Base-by-base conservation (phyloP, 2,329 filamentous ascomycete genomes). In the Calonectria hongkongensis region DNA sequence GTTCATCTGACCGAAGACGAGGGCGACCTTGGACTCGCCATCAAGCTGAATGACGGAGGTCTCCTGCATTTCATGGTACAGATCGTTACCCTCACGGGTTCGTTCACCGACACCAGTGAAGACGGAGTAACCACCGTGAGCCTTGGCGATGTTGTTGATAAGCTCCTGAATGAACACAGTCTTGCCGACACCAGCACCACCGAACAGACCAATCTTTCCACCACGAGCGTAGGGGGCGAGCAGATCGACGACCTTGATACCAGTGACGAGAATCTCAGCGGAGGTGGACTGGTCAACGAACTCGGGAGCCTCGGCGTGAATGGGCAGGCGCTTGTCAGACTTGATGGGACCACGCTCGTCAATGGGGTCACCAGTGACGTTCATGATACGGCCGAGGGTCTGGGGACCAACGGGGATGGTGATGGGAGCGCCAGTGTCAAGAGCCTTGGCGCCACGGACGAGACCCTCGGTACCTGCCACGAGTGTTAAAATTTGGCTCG, bases 61-160 rank as follows among this genome's bases (percentile, higher is more conserved):
- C 91, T 99, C 96, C 92, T 98, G 97, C 97, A 99, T 99, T 93
- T 99, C 97, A 90, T 99, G 96, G 94, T 99, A 99, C 92, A 99
- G 89, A 93, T 99, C 97, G 93, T 99, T 99, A 92, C 97, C 97
- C 93, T 99, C 97, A 95, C 97, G 97, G 86, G 97, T 99, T 92
- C 97, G 96, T 94, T 99, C 97, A 87, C 97, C 97, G 89, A 99
- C 97, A 96, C 97, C 97, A 86, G 95, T 98, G 94, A 99, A 99
- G 87, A 99, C 97, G 81, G 97, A 99, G 94, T 98, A 99, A 98
- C 97, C 97, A 98, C 97, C 97, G 91, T 99, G 97, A 83, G 97
- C 97, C 93, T 98, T 98, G 89, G 97, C 97, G 86, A 99, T 98
- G 94, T 99, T 99, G 95, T 99, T 99, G 91, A 99, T 99, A 86